A percentile compares a stretch with the other conserved stretches of the same genome.
Conservation (phyloP, 208 protist species). For the Trypanosoma grayi region DNA sequence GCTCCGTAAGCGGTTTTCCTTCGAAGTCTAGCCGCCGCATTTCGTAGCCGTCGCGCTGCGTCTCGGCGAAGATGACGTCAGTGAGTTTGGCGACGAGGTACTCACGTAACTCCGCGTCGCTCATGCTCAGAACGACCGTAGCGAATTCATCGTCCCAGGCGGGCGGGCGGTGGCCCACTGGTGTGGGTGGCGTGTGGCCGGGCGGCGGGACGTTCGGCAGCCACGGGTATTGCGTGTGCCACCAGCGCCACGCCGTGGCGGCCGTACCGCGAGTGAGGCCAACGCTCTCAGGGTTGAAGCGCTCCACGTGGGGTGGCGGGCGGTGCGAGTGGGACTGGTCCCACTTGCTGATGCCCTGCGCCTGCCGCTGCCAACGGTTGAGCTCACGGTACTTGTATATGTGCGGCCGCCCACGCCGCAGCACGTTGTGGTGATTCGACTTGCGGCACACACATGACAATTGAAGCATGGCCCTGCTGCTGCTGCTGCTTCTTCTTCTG, state of each 20-base stretch:
- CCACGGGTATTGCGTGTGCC: conserved; percentile 91
- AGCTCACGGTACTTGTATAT: conserved; percentile 87
- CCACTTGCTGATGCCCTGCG: conserved; percentile 88
- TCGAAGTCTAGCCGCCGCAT: conserved; percentile 90
- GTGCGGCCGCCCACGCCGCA: conserved; percentile 71
- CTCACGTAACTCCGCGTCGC: conserved; percentile 52
- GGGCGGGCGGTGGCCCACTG: conserved; percentile 45
- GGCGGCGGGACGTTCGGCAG: conserved; percentile 76
- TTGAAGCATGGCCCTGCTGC: neutral
- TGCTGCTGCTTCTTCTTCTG: neutral
- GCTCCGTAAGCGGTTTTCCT: conserved; percentile 84
- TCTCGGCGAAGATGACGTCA: conserved; percentile 86
- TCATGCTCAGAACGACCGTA: conserved; percentile 74
- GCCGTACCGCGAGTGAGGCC: conserved; percentile 83
- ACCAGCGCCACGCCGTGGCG: conserved; percentile 84
- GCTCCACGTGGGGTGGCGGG: conserved; percentile 66
- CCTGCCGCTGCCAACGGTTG: conserved; percentile 90
- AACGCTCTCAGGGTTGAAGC: conserved; percentile 88
- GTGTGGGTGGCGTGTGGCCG: conserved; percentile 32
- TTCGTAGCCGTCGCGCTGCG: conserved; percentile 89
- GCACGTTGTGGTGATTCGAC: conserved; percentile 84
- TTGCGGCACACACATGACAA: conserved; percentile 33
- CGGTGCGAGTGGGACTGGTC: conserved; percentile 86
- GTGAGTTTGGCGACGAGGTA: conserved; percentile 83
- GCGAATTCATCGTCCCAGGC: conserved; percentile 84